Evolutionary conservation across 1,284 basidiomycete species (phyloP), one percentile per base, ranked within the genome.

Genomic region (Amylostereum chailletii): DNA sequence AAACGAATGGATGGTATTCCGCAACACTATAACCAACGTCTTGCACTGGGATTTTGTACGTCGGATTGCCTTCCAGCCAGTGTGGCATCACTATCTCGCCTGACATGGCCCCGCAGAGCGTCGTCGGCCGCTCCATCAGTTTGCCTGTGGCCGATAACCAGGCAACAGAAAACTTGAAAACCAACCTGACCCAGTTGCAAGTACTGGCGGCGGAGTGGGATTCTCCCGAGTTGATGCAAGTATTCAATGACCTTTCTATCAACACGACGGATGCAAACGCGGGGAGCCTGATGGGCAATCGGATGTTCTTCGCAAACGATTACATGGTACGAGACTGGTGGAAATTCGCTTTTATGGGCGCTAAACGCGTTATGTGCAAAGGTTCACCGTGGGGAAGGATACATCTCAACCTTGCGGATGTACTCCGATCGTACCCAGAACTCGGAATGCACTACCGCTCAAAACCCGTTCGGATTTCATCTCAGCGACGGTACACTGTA

Each of bases 11-110:
- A 83, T 84, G 81, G 78, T 83, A 44, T 81, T 74, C 55, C 67
- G 67, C 33, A 83, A 84, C 58, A 62, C 68, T 3, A 46, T 72
- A 29, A 83, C 81, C 2, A 66, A 69, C 5, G 69, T 76, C n/a
- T 59, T 79, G 37, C 79, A 83, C 56, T 85, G 79, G 78, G 82
- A 85, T 55, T 79, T 81, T 55, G 80, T 83, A 54, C 55, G 78
- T 63, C 1, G 3, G 8, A 47, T 3, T 6, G 31, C 7, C 41
- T 29, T 34, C 6, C 41, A 34, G 9, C 26, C 53, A 38, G 44
- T 4, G 19, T 3, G 8, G 27, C 32, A 8, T 26, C 10, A 45
- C n/a, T 19, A 30, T 34, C 5, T 29, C 33, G 45, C 9, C n/a
- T 33, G 19, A 44, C n/a, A 34, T 31, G 19, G 19, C 19, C 19